phyloP scores from a whole-genome alignment of 1,284 basidiomycete species.

The Malassezia sp. region DNA sequence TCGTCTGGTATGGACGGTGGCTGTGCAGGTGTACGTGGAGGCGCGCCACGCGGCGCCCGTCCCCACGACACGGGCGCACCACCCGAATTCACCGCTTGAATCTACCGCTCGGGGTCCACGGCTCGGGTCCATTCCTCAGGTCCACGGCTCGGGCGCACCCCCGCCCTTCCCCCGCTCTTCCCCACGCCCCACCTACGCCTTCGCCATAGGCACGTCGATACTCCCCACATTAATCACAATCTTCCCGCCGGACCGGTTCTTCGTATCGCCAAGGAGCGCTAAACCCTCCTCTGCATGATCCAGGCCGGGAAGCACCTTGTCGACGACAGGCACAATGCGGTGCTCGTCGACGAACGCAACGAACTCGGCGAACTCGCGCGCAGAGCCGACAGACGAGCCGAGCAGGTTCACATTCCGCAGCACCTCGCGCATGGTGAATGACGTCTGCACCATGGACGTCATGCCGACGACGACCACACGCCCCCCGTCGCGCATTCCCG shows the following conservation, averaged over 20 bases:
- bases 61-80: too few species aligned
- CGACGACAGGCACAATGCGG: slow-evolving; percentile 61
- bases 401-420: slow-evolving; percentile 63
- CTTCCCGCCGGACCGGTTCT: slow-evolving; percentile 37
- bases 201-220: too few species aligned
- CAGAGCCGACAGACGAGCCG: slow-evolving; percentile 67
- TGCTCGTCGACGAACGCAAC: slow-evolving; percentile 62
- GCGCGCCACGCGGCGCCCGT: too few species aligned
- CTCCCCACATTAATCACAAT: slow-evolving; percentile 26
- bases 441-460: slow-evolving; percentile 56
- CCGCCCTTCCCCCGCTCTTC: too few species aligned
- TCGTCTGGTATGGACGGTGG: too few species aligned
- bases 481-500: slow-evolving; percentile 59
- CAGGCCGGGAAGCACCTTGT: slow-evolving; percentile 61
- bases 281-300: slow-evolving; percentile 63
- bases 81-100: too few species aligned
- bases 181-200: too few species aligned
- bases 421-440: slow-evolving; percentile 69
- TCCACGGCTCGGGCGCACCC: slow-evolving; percentile 6
- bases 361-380: slow-evolving; percentile 60
- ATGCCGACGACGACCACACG: slow-evolving; percentile 57
- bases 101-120: too few species aligned
- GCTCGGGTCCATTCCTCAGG: too few species aligned
- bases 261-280: slow-evolving; percentile 46
- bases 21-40: neutral